Evolutionary conservation across 2,329 filamentous ascomycete species (phyloP).

Genomic region (Neonectria neomacrospora): DNA sequence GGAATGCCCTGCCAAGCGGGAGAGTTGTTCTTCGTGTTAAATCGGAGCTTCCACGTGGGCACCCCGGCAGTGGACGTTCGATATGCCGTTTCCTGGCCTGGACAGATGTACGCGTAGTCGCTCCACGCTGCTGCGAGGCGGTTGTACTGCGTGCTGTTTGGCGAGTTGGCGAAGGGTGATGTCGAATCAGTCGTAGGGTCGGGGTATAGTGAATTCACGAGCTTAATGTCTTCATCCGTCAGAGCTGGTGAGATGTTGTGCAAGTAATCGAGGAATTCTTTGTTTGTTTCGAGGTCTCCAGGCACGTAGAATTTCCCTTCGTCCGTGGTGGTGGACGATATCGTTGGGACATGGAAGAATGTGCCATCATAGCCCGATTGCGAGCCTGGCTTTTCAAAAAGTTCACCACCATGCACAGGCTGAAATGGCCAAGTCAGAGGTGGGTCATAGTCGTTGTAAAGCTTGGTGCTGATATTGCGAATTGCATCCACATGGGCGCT

Average conservation of each 20-base stretch:
- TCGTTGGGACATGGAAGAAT: slow-evolving; percentile 51
- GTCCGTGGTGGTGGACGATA: slow-evolving; percentile 52
- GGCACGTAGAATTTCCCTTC: slow-evolving; percentile 51
- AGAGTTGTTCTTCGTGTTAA: slow-evolving; percentile 51
- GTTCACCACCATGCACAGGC: slow-evolving; percentile 56
- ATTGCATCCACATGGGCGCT: slow-evolving; percentile 51
- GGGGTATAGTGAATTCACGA: slow-evolving; percentile 48
- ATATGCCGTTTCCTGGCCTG: slow-evolving; percentile 57
- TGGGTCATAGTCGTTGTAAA: slow-evolving; percentile 52
- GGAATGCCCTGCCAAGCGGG: slow-evolving; percentile 52
- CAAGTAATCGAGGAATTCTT: slow-evolving; percentile 51
- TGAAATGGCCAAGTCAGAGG: slow-evolving; percentile 61
- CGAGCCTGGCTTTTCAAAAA: slow-evolving; percentile 60
- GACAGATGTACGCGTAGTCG: slow-evolving; percentile 58
- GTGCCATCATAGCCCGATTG: slow-evolving; percentile 51
- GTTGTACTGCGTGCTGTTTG: slow-evolving; percentile 57
- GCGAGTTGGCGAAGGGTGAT: slow-evolving; percentile 51
- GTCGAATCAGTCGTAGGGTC: slow-evolving; percentile 48
- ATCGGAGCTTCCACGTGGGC: slow-evolving; percentile 52
- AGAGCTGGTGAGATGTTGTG: slow-evolving; percentile 49
- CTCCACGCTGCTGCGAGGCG: slow-evolving; percentile 56
- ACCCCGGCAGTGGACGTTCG: slow-evolving; percentile 48
- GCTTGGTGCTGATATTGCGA: slow-evolving; percentile 49
- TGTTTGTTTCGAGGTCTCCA: slow-evolving; percentile 49
- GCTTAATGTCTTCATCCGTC: slow-evolving; percentile 44